Conservation (phyloP, 176 grass and related monocot species). For the Luzula sylvatica region DNA sequence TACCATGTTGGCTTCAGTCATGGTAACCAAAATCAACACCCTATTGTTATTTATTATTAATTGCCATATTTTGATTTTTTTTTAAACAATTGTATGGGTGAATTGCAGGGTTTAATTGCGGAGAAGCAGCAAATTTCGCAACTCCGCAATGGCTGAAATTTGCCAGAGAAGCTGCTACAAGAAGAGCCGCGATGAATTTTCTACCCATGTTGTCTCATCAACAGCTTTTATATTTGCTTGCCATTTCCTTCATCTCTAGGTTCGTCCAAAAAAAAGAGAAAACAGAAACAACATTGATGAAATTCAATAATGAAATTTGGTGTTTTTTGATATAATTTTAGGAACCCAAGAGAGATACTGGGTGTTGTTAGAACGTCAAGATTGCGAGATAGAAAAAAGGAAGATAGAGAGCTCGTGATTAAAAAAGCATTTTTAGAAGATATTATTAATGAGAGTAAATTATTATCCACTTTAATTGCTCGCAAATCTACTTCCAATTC, state of each 20-base stretch:
- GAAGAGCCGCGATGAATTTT: conserved; percentile 96
- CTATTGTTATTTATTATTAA: neutral
- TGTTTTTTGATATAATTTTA: conserved; percentile 53
- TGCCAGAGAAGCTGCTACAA: conserved; percentile 86
- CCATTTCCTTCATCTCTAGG: conserved; percentile 94
- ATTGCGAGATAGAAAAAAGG: conserved; percentile 77
- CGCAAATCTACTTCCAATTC: conserved; percentile 45
- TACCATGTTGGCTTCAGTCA: conserved; percentile 97
- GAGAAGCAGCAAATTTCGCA: conserved; percentile 96
- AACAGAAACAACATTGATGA: conserved; percentile 15
- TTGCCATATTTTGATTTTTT: neutral
- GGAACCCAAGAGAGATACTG: conserved; percentile 61
- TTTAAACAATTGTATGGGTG: conserved; percentile 1
- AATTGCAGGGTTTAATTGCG: conserved; percentile 83
- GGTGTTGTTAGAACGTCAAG: conserved; percentile 70
- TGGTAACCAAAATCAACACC: conserved; percentile 35
- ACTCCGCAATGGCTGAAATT: conserved; percentile 94
- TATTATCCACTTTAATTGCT: conserved; percentile 49
- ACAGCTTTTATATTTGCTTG: conserved; percentile 84
- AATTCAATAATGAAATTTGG: conserved; percentile 31
- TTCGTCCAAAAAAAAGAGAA: conserved; percentile 15
- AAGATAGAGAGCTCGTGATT: conserved; percentile 82
- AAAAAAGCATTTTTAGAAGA: conserved; percentile 90
- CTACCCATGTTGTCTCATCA: conserved; percentile 99
- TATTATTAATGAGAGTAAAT: conserved; percentile 76